These are phyloP conservation scores for Russula abietina DNA, from an alignment of 768 basidiomycete species.

Conservation along the genomic window DNA sequence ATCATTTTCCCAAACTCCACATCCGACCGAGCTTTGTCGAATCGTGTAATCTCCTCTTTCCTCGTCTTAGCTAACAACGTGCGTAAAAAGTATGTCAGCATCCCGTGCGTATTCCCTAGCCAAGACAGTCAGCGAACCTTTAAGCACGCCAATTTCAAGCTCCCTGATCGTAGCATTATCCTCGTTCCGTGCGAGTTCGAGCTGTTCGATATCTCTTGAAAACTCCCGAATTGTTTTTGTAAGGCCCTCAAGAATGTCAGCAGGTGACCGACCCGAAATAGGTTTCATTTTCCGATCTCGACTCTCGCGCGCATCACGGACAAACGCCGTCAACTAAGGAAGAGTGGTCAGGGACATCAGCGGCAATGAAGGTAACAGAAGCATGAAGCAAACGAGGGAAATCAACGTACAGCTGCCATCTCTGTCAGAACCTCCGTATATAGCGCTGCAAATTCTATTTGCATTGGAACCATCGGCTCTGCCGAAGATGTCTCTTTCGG, in stretches of 20 bases:
- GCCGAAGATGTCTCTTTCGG: conserved; percentile 6
- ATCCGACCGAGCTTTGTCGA: conserved; percentile 72
- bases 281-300: conserved; percentile 26
- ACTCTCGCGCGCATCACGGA: conserved; percentile 36
- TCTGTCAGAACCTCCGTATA: conserved; percentile 45
- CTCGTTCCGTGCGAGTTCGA: conserved; percentile 41
- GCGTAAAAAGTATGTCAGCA: background rate
- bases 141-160: conserved; percentile 59
- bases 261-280: conserved; percentile 36
- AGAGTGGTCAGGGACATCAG: background rate
- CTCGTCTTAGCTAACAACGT: conserved; percentile 59
- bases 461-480: conserved; percentile 56
- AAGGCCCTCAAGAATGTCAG: conserved; percentile 48
- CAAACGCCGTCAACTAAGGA: conserved; percentile 41
- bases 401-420: conserved; percentile 50
- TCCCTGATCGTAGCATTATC: conserved; percentile 45
- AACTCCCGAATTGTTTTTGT: conserved; percentile 42
- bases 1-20: conserved; percentile 56
- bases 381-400: background rate
- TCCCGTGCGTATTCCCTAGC: background rate
- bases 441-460: conserved; percentile 53
- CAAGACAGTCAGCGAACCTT: conserved; percentile 40
- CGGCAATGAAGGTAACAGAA: background rate
- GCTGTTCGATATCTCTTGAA: conserved; percentile 45
- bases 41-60: conserved; percentile 76